Evolutionary conservation across 371 early-diverging fungal genomes (phyloP).

Genomic region (Mucor sp.): DNA sequence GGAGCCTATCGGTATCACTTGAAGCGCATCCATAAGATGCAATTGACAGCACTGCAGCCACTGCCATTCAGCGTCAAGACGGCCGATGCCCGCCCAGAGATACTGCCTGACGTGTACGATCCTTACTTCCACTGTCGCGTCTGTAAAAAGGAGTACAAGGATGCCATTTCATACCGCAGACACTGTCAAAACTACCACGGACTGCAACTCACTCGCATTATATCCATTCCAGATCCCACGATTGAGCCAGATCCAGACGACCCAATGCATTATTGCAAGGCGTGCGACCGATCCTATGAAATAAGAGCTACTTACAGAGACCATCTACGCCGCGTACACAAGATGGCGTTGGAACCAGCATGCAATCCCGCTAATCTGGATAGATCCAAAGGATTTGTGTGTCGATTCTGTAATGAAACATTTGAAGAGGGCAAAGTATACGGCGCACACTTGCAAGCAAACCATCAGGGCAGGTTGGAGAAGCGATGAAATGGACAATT

Average conservation of each 20-base stretch:
- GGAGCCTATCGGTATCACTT: background rate
- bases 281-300: background rate
- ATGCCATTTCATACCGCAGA: background rate
- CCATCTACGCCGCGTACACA: background rate
- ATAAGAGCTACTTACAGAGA: background rate
- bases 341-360: background rate
- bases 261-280: background rate
- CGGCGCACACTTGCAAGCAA: background rate
- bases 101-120: background rate
- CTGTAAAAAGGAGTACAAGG: background rate
- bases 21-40: background rate
- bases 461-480: background rate
- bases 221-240: background rate
- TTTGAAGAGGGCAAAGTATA: background rate
- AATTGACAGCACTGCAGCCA: background rate
- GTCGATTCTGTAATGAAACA: background rate
- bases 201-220: background rate
- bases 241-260: slow-evolving; percentile 1
- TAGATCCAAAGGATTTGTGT: background rate
- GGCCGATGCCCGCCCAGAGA: background rate
- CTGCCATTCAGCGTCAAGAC: background rate
- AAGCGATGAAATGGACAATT: background rate
- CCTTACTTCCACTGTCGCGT: background rate
- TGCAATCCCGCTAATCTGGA: background rate
- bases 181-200: background rate